Conservation (phyloP, 768 basidiomycete species). For the Tulasnella sp. region DNA sequence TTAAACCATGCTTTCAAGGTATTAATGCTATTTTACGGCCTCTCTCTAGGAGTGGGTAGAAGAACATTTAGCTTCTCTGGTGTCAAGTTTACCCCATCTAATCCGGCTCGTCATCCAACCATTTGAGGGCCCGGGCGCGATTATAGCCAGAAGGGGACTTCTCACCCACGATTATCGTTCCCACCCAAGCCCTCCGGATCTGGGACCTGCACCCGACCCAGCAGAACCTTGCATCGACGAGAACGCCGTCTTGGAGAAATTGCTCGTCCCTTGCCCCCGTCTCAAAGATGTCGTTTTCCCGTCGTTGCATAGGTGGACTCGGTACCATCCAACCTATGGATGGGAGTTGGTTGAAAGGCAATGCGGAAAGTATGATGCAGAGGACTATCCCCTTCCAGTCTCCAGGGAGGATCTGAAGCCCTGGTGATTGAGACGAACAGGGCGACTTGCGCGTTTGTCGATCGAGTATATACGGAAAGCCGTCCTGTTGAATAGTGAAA, state of each 20-base stretch:
- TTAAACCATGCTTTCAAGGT: neutral
- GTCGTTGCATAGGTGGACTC: neutral
- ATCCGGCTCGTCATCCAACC: neutral
- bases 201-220: neutral
- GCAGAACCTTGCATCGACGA: slow-evolving; percentile 1
- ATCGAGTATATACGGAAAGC: neutral
- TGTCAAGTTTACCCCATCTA: neutral
- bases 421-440: neutral
- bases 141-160: neutral
- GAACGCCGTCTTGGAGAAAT: neutral
- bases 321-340: neutral
- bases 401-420: neutral
- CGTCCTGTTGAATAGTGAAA: neutral
- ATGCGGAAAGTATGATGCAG: neutral
- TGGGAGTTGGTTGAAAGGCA: neutral
- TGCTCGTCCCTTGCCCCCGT: neutral
- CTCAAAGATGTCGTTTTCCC: neutral
- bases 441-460: neutral
- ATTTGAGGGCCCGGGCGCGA: neutral
- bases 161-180: neutral
- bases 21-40: neutral
- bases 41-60: neutral
- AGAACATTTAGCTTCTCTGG: neutral
- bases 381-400: neutral
- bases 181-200: neutral